Conservation (phyloP, 2,329 filamentous ascomycete species). For the Albophoma yamanashiensis region DNA sequence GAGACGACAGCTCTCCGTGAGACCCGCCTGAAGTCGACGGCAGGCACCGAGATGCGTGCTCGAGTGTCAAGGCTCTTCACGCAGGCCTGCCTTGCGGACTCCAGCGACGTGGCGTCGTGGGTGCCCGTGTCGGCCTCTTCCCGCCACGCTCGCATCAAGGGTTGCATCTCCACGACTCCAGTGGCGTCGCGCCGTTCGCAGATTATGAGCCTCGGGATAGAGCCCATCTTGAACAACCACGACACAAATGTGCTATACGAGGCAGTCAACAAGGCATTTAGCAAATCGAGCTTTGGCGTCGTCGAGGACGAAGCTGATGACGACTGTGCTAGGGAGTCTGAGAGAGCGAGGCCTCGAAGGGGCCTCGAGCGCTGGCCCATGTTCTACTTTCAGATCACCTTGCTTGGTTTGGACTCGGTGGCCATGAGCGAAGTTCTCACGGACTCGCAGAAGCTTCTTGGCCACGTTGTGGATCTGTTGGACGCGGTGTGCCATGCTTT, state of each 20-base stretch:
- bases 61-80: conserved; percentile 41
- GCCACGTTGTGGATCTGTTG: conserved; percentile 47
- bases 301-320: conserved; percentile 30
- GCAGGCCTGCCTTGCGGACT: conserved; percentile 54
- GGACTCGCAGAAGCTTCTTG: conserved; percentile 36
- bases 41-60: conserved; percentile 8
- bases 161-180: conserved; percentile 61
- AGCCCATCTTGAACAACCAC: conserved; percentile 46
- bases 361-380: conserved; percentile 76
- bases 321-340: conserved; percentile 20
- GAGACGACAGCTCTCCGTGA: conserved; percentile 33
- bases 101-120: conserved; percentile 48
- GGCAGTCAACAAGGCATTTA: conserved; percentile 68
- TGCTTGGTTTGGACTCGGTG: conserved; percentile 21
- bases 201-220: conserved; percentile 70
- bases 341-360: conserved; percentile 44
- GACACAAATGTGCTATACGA: conserved; percentile 61
- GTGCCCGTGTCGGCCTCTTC: conserved; percentile 58
- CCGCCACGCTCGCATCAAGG: conserved; percentile 49
- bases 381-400: conserved; percentile 66
- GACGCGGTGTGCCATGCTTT: conserved; percentile 63
- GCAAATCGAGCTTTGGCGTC: conserved; percentile 64
- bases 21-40: conserved; percentile 22
- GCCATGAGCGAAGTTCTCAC: conserved; percentile 27
- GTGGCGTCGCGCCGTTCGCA: conserved; percentile 63